A percentile compares a stretch with the other conserved stretches of the same genome.
phyloP scores from a whole-genome alignment of 768 basidiomycete genomes.

The Boletus vinaceobasis region DNA sequence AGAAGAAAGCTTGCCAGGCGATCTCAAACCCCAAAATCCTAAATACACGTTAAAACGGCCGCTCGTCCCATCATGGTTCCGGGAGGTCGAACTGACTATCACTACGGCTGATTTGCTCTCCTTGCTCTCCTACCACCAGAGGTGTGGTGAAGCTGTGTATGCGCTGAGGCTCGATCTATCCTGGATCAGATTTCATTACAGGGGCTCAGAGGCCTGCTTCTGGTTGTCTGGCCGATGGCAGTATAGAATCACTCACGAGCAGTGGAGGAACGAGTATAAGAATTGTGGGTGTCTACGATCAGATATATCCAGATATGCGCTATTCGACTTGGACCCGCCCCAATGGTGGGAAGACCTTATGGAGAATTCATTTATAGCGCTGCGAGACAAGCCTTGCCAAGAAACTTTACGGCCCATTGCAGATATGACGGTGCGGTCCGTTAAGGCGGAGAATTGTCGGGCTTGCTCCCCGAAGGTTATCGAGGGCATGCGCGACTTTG shows the following conservation, averaged over 20 bases:
- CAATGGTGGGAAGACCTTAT: slow-evolving; percentile 23
- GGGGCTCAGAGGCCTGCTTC: background rate
- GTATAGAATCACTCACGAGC: too few species aligned
- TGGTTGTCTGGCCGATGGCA: slow-evolving; percentile 1
- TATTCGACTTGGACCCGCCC: background rate
- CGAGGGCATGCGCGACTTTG: slow-evolving; percentile 15
- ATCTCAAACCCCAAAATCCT: background rate
- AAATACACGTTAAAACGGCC: slow-evolving; percentile 22
- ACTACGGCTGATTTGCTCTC: slow-evolving; percentile 22
- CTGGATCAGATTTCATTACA: slow-evolving; percentile 12
- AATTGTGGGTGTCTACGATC: background rate
- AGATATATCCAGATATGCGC: background rate
- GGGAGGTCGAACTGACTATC: slow-evolving; percentile 28
- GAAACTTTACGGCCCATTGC: background rate
- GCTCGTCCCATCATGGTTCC: slow-evolving; percentile 17
- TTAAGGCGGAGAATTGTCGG: background rate
- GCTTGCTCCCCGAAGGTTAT: background rate
- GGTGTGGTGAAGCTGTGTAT: slow-evolving; percentile 13
- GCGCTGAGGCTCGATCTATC: background rate
- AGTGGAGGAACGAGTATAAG: too few species aligned
- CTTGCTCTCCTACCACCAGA: slow-evolving; percentile 19
- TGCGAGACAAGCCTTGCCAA: slow-evolving; percentile 19
- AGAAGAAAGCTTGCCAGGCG: background rate
- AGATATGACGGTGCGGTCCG: background rate
- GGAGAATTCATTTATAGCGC: slow-evolving; percentile 4